Evolutionary conservation across 345 rosid species (phyloP), one percentile per base, ranked within the genome.

Genomic region (Eucalyptus curtisii): DNA sequence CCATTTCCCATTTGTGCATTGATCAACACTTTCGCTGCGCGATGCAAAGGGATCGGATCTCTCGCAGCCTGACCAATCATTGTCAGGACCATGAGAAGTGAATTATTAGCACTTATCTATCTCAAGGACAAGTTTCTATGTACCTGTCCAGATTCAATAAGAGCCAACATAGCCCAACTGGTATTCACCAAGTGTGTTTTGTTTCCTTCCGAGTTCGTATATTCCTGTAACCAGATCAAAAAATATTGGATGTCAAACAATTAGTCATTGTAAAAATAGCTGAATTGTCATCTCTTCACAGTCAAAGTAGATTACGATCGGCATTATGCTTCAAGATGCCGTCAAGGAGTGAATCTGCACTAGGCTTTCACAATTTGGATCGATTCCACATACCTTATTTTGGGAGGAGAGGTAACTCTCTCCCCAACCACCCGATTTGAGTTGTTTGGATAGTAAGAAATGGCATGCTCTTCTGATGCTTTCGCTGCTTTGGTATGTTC

Each of bases 131-230:
- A 53, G 13, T 15, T 20, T 37, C 52, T 20, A 52, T 17, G 84
- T 86, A 95, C 98, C 93, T 96, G 98, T 47, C 95, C 98, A 27
- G 94, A 92, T 86, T 92, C 95, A 49, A 95, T 93, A 13, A 96
- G 96, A 89, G 94, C 91, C 48, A 96, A 79, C 94, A 95, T 89
- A 61, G 99, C 97, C 97, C 99, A 96, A 49, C 95, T 89, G 5
- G 99, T 95, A 87, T 95, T 93, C 52, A 95, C 97, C 6, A 91
- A n/a, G 55, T 96, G 97, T 4, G 93, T 45, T 37, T 79, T 93
- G 81, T 93, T 88, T 49, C 89, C 94, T 49, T 93, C 93, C 85
- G 95, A 88, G 86, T 95, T 91, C 4, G 93, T 90, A 85, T 95
- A 95, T 5, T 88, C 93, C 97, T 93, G 44, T 31, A 87, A n/a